phyloP scores from a whole-genome alignment of 2,329 filamentous ascomycete genomes.

The Penicillium concentricum region DNA sequence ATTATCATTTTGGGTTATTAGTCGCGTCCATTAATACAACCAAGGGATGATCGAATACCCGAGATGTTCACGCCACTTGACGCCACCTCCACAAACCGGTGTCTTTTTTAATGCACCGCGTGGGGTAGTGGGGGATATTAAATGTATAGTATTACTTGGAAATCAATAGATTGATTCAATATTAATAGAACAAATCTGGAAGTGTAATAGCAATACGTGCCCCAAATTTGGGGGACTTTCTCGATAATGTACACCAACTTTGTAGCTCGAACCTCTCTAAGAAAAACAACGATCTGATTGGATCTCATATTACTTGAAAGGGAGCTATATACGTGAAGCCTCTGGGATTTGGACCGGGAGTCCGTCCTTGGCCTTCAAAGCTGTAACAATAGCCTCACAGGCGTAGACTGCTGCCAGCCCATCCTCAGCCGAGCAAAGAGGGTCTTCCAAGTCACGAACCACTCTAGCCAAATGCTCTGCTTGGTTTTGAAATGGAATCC shows the following conservation, averaged over 20 bases:
- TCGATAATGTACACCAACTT: background rate
- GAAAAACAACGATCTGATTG: background rate
- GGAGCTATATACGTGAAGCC: background rate
- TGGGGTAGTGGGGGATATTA: background rate
- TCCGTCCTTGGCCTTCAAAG: background rate
- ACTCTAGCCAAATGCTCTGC: slow-evolving; percentile 10
- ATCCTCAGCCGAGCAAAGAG: slow-evolving; percentile 13
- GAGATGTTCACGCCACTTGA: background rate
- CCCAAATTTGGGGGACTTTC: background rate
- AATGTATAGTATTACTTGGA: background rate
- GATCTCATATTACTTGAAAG: background rate
- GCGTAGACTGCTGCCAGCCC: slow-evolving; percentile 12
- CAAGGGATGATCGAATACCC: background rate
- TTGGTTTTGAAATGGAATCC: slow-evolving; percentile 1
- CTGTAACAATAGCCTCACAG: slow-evolving; percentile 1
- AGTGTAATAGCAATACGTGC: background rate
- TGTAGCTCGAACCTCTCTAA: background rate
- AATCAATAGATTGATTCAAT: background rate
- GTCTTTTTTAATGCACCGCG: background rate
- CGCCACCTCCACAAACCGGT: background rate
- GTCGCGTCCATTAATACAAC: background rate
- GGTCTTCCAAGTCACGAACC: background rate
- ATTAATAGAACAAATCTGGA: background rate
- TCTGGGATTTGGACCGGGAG: background rate
- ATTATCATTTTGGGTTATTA: background rate